These are phyloP conservation scores for Microcyclosporella mali DNA, from an alignment of 2,329 filamentous ascomycete species.

Conservation along the genomic window DNA sequence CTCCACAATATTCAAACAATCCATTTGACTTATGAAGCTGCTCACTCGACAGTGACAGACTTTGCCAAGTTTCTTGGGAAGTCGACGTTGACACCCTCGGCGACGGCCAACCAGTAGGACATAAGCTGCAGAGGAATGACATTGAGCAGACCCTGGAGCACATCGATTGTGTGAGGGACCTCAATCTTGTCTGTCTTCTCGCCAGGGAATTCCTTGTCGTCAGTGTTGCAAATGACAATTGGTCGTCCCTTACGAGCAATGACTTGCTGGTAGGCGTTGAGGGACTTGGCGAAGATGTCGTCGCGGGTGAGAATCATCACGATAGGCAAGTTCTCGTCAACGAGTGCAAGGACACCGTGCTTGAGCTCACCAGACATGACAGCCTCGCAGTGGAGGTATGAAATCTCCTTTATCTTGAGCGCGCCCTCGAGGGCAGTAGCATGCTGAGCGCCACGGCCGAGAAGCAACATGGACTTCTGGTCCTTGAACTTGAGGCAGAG, in stretches of 20 bases:
- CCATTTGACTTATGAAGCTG: not conserved
- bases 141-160: conserved; percentile 92
- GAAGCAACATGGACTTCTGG: conserved; percentile 89
- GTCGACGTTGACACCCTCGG: conserved; percentile 93
- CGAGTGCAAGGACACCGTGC: conserved; percentile 93
- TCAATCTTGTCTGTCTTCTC: conserved; percentile 95
- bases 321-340: conserved; percentile 97
- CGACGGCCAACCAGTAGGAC: conserved; percentile 96
- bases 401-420: conserved; percentile 99
- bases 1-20: not conserved
- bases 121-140: conserved; percentile 97
- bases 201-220: conserved; percentile 80
- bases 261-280: conserved; percentile 99
- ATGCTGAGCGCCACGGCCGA: conserved; percentile 93
- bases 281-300: conserved; percentile 94
- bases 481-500: conserved; percentile 92
- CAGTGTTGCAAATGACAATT: conserved; percentile 95
- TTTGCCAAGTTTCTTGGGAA: conserved; percentile 98
- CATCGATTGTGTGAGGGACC: conserved; percentile 91
- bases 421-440: conserved; percentile 94
- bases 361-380: conserved; percentile 99
- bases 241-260: conserved; percentile 93
- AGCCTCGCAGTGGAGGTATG: conserved; percentile 97
- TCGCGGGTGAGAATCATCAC: conserved; percentile 99
- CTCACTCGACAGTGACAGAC: conserved; percentile 95